Conservation (phyloP, 2,329 filamentous ascomycete genomes). For the Fusarium secorum region DNA sequence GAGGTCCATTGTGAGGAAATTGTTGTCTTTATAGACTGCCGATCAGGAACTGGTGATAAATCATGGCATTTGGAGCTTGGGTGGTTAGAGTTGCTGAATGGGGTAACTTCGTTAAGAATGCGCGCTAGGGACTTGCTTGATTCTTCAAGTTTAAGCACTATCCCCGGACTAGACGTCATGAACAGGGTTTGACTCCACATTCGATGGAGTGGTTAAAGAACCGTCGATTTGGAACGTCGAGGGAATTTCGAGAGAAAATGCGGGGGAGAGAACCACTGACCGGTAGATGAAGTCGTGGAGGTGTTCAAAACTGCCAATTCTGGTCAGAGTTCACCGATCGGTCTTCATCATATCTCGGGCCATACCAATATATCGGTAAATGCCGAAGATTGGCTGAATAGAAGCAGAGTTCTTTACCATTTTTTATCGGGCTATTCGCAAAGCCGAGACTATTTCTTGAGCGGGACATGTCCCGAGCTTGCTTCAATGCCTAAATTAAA, state of each 20-base stretch:
- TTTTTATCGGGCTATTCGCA: rapidly evolving
- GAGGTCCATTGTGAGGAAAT: not conserved
- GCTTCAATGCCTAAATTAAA: rapidly evolving
- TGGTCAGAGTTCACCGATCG: rapidly evolving
- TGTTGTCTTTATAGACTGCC: not conserved
- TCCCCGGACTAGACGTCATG: constrained; percentile 2
- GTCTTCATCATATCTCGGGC: too few species aligned
- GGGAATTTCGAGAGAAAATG: not conserved
- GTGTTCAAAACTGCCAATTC: not conserved
- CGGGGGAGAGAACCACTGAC: not conserved
- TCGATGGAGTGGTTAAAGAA: not conserved
- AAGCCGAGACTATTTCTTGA: rapidly evolving
- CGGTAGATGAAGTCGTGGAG: not conserved
- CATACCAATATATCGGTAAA: not conserved
- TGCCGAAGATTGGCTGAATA: rapidly evolving
- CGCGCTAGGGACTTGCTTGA: not conserved
- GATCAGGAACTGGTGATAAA: not conserved
- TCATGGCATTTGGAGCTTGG: not conserved
- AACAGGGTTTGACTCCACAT: not conserved
- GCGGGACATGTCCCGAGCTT: rapidly evolving
- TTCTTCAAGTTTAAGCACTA: not conserved
- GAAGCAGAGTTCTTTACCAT: rapidly evolving
- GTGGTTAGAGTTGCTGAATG: not conserved
- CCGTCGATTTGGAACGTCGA: not conserved
- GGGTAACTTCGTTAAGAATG: not conserved